phyloP scores from a whole-genome alignment of 768 basidiomycete species.

The Russula foetens region DNA sequence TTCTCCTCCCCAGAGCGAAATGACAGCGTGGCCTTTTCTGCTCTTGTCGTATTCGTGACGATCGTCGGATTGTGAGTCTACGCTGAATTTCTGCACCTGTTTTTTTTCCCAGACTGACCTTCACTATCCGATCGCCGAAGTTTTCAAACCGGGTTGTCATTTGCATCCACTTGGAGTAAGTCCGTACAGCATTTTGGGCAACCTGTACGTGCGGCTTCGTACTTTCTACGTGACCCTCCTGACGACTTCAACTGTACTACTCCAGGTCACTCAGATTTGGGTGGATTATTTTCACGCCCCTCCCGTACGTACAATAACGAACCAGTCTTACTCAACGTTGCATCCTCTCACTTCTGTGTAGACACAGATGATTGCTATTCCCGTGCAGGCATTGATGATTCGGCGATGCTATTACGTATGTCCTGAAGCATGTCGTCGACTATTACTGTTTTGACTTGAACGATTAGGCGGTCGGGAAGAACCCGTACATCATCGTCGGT shows the following conservation, averaged over 20 bases:
- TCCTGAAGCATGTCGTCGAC: neutral
- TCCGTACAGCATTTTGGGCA: neutral
- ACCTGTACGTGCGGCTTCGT: neutral
- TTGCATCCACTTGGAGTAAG: neutral
- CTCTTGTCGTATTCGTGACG: neutral
- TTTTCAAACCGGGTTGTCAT: neutral
- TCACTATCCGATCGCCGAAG: neutral
- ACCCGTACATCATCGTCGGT: neutral
- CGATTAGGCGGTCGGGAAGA: neutral
- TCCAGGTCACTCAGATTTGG: neutral
- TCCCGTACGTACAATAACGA: neutral
- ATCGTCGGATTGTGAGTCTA: conserved; percentile 1
- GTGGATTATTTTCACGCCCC: neutral
- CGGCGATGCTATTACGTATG: conserved; percentile 12
- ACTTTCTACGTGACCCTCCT: neutral
- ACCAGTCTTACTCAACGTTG: neutral
- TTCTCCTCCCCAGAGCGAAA: neutral
- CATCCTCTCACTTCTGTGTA: neutral
- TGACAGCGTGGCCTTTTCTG: neutral
- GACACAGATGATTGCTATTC: neutral
- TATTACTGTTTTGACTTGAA: neutral
- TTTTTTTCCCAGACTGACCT: neutral
- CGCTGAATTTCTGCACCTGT: too few species aligned
- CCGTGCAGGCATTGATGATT: conserved; percentile 9
- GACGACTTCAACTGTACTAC: neutral